Evolutionary conservation across 495 filamentous ascomycete genomes (phyloP), one percentile per base, ranked within the genome.

Genomic region (Penicillium desertorum): DNA sequence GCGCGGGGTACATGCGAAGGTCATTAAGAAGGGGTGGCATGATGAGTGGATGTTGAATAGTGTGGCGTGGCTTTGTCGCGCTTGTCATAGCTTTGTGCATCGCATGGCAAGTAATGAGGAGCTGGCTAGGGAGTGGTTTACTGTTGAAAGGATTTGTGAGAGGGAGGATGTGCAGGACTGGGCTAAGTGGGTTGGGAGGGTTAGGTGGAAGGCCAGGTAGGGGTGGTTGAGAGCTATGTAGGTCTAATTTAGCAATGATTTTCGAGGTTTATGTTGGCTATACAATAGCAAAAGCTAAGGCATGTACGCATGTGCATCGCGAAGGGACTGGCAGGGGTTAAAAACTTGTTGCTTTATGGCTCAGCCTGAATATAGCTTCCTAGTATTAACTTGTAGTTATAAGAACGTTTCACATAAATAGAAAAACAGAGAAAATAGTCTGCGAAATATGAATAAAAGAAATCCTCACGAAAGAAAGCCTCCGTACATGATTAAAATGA

Each of bases 41-140:
- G 79, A 81, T 16, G 83, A 85, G 59, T 86, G 86, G 77, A 80
- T 83, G 74, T 62, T 93, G 71, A 83, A 89, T 68, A 90, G 82
- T 67, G 90, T 95, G 25, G 91, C 91, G 29, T 96, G 90, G 90
- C 69, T 96, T 63, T 96, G 91, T 76, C 80, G 91, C 20, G 89
- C 91, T 16, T 96, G 91, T 64, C 91, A 96, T 80, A 81, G 79
- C 32, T 91, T 91, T 67, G 90, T 96, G 69, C 91, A 96, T 80
- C 71, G 82, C 34, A 81, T 89, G 63, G 86, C 84, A 14, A 76
- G 71, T 4, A 91, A 93, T 67, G 91, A 96, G 80, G 90, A 90
- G 65, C 71, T 96, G 61, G 90, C 90, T 12, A 78, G 79, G 66
- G 75, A 86, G 69, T 92, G 75, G 70, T 91, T 82, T 73, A 92